Evolutionary conservation across 2,329 filamentous ascomycete species (phyloP), one percentile per base, ranked within the genome.

Genomic region (Torrubiella hemipterigena): DNA sequence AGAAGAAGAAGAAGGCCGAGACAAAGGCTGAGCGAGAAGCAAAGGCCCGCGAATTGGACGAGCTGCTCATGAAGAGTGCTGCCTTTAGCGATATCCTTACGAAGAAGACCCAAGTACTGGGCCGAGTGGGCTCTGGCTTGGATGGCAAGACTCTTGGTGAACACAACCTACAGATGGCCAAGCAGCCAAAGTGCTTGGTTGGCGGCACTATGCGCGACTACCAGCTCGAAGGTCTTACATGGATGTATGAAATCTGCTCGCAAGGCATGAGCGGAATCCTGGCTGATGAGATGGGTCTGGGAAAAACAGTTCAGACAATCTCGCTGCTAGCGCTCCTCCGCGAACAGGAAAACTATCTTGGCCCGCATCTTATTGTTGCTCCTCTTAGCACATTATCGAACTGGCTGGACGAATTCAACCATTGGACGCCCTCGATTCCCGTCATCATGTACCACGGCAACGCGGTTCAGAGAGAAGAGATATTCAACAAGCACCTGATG

Each of bases 171-270:
- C 68, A 77, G 34, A 84, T 93, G 51, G 89, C 87, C 0, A 68
- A 81, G 38, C 91, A 98, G 49, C 91, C 91, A 0, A 77, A 79
- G 40, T 75, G 86, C 36, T 76, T 98, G 44, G 77, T 79, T 1
- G 85, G 85, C 5, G 91, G 91, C 2, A 80, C 77, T 4, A 96
- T 98, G 89, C 69, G 87, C 13, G 81, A 83, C 39, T 98, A 98
- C 49, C 91, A 98, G 46, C 61, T 98, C 0, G 89, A 96, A 50
- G 91, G 91, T 0, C 56, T 98, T 1, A 93, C 93, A 1, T 98
- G 91, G 91, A 78, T 98, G 63, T 93, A 81, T 45, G 85, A 94
- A 63, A 71, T 75, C 32, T 73, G 69, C 34, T 56, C 67, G 3
- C 91, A 94, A 46, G 87, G 87, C 9, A 72, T 95, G 53, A 93